Evolutionary conservation across 1,139 yeast species (phyloP), one percentile per base, ranked within the genome.

Genomic region (Groenewaldozyma auringiensis): DNA sequence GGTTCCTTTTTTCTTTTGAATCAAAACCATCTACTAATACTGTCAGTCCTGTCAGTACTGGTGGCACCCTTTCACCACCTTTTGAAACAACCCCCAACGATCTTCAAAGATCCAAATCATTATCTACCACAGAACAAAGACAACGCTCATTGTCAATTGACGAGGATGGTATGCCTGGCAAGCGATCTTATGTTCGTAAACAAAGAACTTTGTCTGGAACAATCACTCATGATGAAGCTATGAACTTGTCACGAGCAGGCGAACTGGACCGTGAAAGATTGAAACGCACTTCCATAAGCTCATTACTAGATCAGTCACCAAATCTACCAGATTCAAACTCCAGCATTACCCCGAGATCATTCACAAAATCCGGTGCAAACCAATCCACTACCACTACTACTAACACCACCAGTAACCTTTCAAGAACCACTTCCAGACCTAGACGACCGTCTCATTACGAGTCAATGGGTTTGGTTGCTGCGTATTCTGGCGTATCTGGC

Each of bases 171-270:
- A 25, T 35, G 38, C 13, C 13, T 35, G n/a, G 13, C 4, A 21
- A 21, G 16, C 38, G 21, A 9, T 11, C 21, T 8, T 16, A 16
- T 11, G 4, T 16, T 6, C 39, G 25, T 8, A 50, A 45, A 21
- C 53, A 51, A 13, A 42, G 58, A 16, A 37, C 56, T 21, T 27
- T 51, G 41, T 56, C 61, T 11, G 54, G 52, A 45, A 34, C 46
- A 9, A 58, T 61, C 38, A 51, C 66, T 4, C 64, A 64, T 27
- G 69, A 65, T 47, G 69, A 65, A 46, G 69, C 69, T 9, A 54
- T 65, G 50, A 65, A 65, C 50, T 56, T 65, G 43, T 57, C 67
- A 6, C 55, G 69, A 9, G 67, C 68, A 6, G 60, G 58, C 2
- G 48, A 48, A 41, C 48, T 43, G 41, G 44, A 47, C 8, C 33